Evolutionary conservation across 345 rosid genomes (phyloP).

Genomic region (Durio zibethinus): DNA sequence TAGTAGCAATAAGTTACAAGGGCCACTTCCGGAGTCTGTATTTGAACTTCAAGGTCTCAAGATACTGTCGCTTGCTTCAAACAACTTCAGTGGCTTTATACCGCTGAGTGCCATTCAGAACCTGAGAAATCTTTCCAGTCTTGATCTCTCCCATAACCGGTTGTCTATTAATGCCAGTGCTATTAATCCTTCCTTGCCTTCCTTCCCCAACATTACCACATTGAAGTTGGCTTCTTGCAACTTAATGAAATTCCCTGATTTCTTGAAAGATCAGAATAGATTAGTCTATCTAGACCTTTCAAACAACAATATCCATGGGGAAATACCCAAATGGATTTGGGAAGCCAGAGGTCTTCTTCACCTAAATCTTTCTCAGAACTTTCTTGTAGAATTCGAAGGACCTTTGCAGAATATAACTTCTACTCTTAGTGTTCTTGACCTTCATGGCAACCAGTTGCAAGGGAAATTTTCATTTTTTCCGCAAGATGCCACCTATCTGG

Average conservation of each 20-base stretch:
- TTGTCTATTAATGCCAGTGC: constrained; percentile 22
- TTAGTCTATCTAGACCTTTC: constrained; percentile 37
- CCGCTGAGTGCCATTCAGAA: constrained; percentile 13
- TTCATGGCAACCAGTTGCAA: constrained; percentile 29
- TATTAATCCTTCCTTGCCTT: neutral
- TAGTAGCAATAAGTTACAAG: constrained; percentile 37
- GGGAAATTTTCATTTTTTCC: constrained; percentile 25
- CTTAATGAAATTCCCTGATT: constrained; percentile 21
- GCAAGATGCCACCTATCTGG: constrained; percentile 1
- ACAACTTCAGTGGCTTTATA: constrained; percentile 41
- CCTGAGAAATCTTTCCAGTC: constrained; percentile 23
- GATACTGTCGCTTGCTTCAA: constrained; percentile 35
- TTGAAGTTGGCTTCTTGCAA: constrained; percentile 48
- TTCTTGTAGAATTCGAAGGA: constrained; percentile 4
- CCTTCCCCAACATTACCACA: constrained; percentile 8
- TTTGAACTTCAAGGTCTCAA: constrained; percentile 25
- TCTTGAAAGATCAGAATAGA: constrained; percentile 23
- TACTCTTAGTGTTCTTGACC: constrained; percentile 15
- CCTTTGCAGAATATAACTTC: neutral
- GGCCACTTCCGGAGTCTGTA: constrained; percentile 15
- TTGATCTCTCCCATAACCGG: constrained; percentile 43
- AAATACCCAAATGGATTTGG: constrained; percentile 49
- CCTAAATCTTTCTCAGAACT: constrained; percentile 22
- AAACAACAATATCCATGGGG: constrained; percentile 32
- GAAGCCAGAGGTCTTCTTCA: neutral